Base-by-base conservation (phyloP, 2,329 filamentous ascomycete species). In the Pyrenophora seminiperda region DNA sequence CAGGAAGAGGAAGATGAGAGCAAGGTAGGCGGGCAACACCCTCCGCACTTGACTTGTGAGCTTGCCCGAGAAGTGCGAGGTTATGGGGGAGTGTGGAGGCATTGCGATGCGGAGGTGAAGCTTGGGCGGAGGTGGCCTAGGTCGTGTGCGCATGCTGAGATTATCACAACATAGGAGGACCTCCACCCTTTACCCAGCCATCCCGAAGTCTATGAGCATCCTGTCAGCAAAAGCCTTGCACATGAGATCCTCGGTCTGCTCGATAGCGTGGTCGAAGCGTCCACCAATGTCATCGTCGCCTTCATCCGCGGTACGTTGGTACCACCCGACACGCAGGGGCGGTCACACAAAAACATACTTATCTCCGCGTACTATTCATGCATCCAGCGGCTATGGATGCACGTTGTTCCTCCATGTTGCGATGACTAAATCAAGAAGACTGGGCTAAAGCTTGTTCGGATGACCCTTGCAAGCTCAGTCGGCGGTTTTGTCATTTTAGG, bases 31-130 rank as follows among this genome's bases (percentile, higher is more conserved):
- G 29, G 69, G 69, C 40, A 72, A 47, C 30, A 71, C 66, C 52
- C 69, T 65, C 33, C 67, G 58, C 7, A 72, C 65, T 50, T 72
- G 69, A 15, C 66, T 65, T 27, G 68, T 71, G 39, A 72, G 50
- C 46, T 52, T 67, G 56, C 66, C 62, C 17, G 60, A 58, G 42
- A 72, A 71, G 32, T 71, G 68, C 9, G 67, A 62, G 31, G 61
- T 53, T 50, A 71, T 69, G 20, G 69, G 69, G 9, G 69, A 72
- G 52, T 65, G 61, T 13, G 58, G 56, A 51, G 62, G 62, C 68
- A 71, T 72, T 41, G 50, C 66, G 41, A 59, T 66, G 55, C 62
- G 49, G 32, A 70, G 59, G 53, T 62, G 58, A 48, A 72, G 68
- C 60, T 68, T 67, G 50, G 68, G 66, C 47, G 66, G 67, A 61